Conservation (phyloP, 331 rosid genomes). For the Malus hybrid region DNA sequence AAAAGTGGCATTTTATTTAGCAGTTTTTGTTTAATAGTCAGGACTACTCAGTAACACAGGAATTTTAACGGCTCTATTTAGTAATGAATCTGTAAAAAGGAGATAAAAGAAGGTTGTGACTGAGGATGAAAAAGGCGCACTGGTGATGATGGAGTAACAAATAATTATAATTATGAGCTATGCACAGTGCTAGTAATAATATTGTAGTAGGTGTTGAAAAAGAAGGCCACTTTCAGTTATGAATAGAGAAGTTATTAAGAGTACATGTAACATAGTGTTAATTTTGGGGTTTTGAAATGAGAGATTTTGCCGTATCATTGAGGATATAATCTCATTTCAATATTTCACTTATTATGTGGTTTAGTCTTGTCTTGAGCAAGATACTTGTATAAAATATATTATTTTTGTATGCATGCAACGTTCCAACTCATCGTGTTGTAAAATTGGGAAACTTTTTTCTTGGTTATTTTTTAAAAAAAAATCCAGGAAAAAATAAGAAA, state of each 20-base stretch:
- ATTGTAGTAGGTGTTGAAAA: not conserved
- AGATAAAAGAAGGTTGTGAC: slow-evolving; percentile 17
- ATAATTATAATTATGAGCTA: not conserved
- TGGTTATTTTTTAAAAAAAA: not conserved
- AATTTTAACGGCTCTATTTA: not conserved
- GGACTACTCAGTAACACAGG: too few relatives aligned
- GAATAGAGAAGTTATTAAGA: too few relatives aligned
- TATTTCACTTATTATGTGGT: too few relatives aligned
- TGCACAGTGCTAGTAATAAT: not conserved
- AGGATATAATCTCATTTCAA: too few relatives aligned
- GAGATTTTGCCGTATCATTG: accelerated
- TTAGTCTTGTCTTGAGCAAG: too few relatives aligned
- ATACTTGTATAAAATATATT: not conserved
- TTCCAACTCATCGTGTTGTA: not conserved
- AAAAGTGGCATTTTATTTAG: not conserved
- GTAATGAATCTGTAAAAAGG: slow-evolving; percentile 12
- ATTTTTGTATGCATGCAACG: not conserved
- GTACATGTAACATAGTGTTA: not conserved
- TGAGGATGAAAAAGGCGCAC: not conserved
- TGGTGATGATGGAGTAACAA: slow-evolving; percentile 21
- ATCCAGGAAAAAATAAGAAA: not conserved
- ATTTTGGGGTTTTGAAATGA: not conserved
- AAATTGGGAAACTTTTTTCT: not conserved
- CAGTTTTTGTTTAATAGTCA: too few relatives aligned
- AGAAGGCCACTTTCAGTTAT: slow-evolving; percentile 5